Base-by-base conservation (phyloP, 805 yeast species). In the Candida odintsovae region DNA sequence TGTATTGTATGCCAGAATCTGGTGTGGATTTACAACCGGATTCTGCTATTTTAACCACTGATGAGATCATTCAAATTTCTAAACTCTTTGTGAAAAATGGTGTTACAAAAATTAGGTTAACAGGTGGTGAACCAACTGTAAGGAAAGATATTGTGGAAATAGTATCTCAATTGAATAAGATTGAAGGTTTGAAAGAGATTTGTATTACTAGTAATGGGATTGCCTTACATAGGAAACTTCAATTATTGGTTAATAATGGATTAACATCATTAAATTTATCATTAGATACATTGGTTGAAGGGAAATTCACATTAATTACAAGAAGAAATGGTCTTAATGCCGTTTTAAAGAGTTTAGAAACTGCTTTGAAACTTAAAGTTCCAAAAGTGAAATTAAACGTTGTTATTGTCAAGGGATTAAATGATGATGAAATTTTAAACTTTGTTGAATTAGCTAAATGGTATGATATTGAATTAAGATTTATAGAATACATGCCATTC, bases 401-500 rank as follows among this genome's bases (percentile, higher is more conserved):
- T 46, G 82, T 77, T 19, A 72, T 76, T 4, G 71, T 77, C 72
- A 66, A 72, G 35, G 70, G 70, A 23, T 47, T 71, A 40, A 76
- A 77, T 48, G 81, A 77, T 28, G 81, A 76, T 53, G 82, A 77
- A 53, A 64, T 77, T 2, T 48, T 68, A 18, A 69, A 73, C 50
- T 77, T 77, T 58, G 76, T 73, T 1, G 67, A 66, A 33, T 45
- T 76, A 47, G 66, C 77, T 11, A 54, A 59, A 44, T 58, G 64
- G 33, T 53, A 60, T 37, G 69, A 72, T 5, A 49, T 76, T 7
- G 80, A 77, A 50, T 71, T 77, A 20, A 61, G 82, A 45, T 77
- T 77, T 53, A 77, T 77, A 38, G 82, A 77, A 53, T 77, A 76
- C 57, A 77, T 77, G 82, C 82, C 82, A 5, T 77, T 77, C 54